These are phyloP conservation scores for Phytophthora cactorum DNA, from an alignment of 352 stramenopile genomes.

Conservation along the genomic window DNA sequence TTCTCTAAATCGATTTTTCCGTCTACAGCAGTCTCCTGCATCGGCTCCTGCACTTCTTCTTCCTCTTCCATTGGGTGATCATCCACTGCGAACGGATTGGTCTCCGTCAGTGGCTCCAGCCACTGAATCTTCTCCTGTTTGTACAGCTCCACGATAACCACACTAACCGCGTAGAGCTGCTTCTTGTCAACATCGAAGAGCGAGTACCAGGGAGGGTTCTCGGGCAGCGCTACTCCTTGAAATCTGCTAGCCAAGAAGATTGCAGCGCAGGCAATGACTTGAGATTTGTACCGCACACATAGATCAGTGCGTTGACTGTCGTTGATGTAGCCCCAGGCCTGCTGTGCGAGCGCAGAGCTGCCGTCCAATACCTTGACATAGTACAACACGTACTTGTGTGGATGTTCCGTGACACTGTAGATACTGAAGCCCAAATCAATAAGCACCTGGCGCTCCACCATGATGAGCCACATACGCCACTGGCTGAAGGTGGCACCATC, in stretches of 20 bases:
- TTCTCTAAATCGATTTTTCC: constrained; percentile 9
- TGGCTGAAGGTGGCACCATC: constrained; percentile 64
- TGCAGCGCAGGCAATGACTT: constrained; percentile 90
- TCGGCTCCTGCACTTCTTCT: constrained; percentile 5
- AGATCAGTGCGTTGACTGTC: constrained; percentile 89
- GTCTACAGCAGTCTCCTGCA: background rate
- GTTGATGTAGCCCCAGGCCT: constrained; percentile 92
- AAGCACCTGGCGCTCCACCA: constrained; percentile 90
- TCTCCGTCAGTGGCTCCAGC: constrained; percentile 75
- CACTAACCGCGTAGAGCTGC: constrained; percentile 55
- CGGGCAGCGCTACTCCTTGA: constrained; percentile 58
- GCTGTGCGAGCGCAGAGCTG: constrained; percentile 73
- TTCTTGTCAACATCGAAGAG: constrained; percentile 71
- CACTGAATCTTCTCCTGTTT: constrained; percentile 59
- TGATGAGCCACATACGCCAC: constrained; percentile 88
- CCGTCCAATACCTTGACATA: constrained; percentile 91
- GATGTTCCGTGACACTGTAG: constrained; percentile 93
- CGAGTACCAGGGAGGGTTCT: constrained; percentile 65
- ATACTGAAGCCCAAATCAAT: constrained; percentile 94
- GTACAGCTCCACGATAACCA: constrained; percentile 72
- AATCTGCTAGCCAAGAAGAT: constrained; percentile 87
- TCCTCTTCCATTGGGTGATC: constrained; percentile 43
- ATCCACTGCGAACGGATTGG: constrained; percentile 71
- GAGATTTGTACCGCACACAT: constrained; percentile 78
- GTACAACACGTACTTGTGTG: constrained; percentile 95